Evolutionary conservation across 805 yeast species (phyloP).

Genomic region (Wickerhamiella azymoides): DNA sequence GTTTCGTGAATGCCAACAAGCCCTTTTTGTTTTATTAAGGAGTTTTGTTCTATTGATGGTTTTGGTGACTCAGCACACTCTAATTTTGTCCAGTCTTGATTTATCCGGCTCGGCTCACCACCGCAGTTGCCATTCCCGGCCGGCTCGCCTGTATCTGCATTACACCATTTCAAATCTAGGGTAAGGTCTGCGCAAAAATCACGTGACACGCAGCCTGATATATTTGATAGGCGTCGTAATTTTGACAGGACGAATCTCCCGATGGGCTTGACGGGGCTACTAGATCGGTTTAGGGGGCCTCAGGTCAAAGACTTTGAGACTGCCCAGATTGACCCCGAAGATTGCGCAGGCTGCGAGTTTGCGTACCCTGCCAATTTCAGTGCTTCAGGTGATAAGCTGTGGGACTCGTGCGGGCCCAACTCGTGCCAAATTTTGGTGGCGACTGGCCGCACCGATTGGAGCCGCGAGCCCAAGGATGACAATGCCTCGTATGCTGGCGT

Average conservation of each 20-base stretch:
- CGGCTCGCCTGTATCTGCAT: too few relatives aligned
- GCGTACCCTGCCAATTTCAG: slow-evolving; percentile 28
- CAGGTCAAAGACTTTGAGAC: slow-evolving; percentile 7
- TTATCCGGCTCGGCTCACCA: too few relatives aligned
- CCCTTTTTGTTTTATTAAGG: too few relatives aligned
- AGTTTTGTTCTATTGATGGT: too few relatives aligned
- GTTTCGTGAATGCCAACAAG: too few relatives aligned
- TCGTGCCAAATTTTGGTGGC: slow-evolving; percentile 66
- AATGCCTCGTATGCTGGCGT: slow-evolving; percentile 15
- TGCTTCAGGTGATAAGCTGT: slow-evolving; percentile 37
- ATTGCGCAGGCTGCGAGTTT: slow-evolving; percentile 15
- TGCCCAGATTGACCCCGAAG: slow-evolving; percentile 12
- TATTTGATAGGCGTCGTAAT: too few relatives aligned
- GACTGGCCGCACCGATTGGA: slow-evolving; percentile 80
- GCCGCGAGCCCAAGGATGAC: slow-evolving; percentile 46
- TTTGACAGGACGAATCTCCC: background rate
- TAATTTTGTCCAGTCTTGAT: too few relatives aligned
- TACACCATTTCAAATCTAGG: too few relatives aligned
- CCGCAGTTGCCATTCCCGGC: too few relatives aligned
- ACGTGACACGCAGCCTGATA: too few relatives aligned
- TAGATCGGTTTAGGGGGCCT: background rate
- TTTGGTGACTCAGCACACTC: too few relatives aligned
- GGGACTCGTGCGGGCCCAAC: slow-evolving; percentile 58
- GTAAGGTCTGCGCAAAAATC: too few relatives aligned
- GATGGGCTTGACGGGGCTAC: background rate